Evolutionary conservation across 2,329 filamentous ascomycete species (phyloP).

Genomic region (Hypoxylon sp.): DNA sequence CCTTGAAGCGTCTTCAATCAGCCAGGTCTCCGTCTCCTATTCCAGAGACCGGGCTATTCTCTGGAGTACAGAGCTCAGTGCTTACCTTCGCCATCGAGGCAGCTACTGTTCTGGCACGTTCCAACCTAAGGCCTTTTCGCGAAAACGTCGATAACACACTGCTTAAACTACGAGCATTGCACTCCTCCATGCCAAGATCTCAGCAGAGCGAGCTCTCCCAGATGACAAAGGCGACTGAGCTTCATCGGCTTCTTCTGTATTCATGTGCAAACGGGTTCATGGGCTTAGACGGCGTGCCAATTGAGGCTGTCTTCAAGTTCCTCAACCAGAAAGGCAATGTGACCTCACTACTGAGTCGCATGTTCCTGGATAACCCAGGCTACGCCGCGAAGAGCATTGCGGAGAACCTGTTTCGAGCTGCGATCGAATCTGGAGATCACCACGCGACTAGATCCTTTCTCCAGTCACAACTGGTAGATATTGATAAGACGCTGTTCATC

Average conservation of each 20-base stretch:
- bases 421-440: conserved; percentile 25
- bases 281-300: conserved; percentile 14
- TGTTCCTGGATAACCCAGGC: background rate
- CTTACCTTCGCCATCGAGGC: conserved; percentile 3
- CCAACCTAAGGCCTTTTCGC: background rate
- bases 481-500: conserved; percentile 14
- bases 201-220: background rate
- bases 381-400: conserved; percentile 12
- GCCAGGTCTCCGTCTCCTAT: conserved; percentile 3
- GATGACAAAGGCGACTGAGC: background rate
- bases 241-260: conserved; percentile 19
- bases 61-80: background rate
- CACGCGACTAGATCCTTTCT: conserved; percentile 8
- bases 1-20: background rate
- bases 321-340: conserved; percentile 4
- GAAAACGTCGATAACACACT: background rate
- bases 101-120: conserved; percentile 1
- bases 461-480: conserved; percentile 5
- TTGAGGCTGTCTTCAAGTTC: conserved; percentile 1
- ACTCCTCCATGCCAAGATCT: background rate
- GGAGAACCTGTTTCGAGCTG: conserved; percentile 28
- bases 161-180: conserved; percentile 4
- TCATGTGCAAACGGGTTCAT: conserved; percentile 21
- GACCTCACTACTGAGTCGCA: conserved; percentile 1
- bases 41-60: conserved; percentile 1